phyloP scores from a whole-genome alignment of 1,284 basidiomycete species.

The Ceratobasidium sp. region DNA sequence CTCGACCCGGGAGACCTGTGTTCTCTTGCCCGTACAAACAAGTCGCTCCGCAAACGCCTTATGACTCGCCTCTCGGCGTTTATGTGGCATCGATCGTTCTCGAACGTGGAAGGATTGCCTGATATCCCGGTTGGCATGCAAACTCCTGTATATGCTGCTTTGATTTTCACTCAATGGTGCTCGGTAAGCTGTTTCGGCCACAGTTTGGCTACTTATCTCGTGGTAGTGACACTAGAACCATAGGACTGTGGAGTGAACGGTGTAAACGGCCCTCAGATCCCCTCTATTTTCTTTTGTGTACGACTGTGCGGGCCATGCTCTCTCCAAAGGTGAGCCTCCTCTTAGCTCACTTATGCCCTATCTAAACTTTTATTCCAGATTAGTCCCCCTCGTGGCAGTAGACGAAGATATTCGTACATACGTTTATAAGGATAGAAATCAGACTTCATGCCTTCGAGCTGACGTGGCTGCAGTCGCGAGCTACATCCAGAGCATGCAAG shows the following conservation, averaged over 20 bases:
- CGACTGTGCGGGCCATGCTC: not conserved
- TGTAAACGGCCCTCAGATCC: not conserved
- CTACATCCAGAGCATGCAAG: no score
- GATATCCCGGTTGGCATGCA: not conserved
- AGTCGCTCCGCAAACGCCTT: conserved; percentile 1
- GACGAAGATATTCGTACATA: no score
- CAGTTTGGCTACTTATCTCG: not conserved
- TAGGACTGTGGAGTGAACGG: not conserved
- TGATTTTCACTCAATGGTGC: conserved; percentile 14
- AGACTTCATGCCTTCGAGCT: no score
- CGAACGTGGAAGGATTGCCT: conserved; percentile 7
- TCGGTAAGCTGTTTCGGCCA: conserved; percentile 3
- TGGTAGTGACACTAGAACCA: not conserved
- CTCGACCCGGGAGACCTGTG: conserved; percentile 5
- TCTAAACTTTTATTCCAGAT: not conserved
- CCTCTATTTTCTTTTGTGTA: not conserved
- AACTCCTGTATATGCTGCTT: not conserved
- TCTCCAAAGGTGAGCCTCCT: not conserved
- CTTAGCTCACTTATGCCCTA: not conserved
- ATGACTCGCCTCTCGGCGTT: conserved; percentile 2
- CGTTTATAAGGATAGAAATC: no score
- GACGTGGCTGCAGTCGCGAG: no score
- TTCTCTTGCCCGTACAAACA: conserved; percentile 6
- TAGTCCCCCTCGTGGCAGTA: no score
- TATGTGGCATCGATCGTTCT: not conserved